Evolutionary conservation across 2,329 filamentous ascomycete species (phyloP), one percentile per base, ranked within the genome.

Genomic region (Chalara sp.): DNA sequence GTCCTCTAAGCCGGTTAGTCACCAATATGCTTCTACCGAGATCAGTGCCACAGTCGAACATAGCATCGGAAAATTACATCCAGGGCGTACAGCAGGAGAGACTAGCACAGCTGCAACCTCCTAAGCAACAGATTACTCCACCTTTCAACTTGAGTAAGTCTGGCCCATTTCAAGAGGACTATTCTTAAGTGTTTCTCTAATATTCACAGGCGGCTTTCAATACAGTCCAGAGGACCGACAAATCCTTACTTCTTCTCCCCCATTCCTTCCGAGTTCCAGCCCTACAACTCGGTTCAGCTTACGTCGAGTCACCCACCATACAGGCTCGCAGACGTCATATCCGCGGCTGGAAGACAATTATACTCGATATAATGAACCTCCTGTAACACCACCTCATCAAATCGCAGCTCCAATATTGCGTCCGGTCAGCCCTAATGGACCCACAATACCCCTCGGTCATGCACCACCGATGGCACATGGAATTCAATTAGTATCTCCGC

Each of bases 401-500:
- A 51, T 13, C 8, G n/a, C 30, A n/a, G 13, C 41, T 13, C 10
- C 37, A 30, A 48, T 31, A 12, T 46, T 48, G 12, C 6, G 30
- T 41, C 6, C 42, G 37, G 35, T 30, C 28, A 47, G 32, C 4
- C 39, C 21, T 21, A 53, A 37, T 31, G 44, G 51, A 6, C 48
- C 56, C 21, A 50, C 48, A 6, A 44, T 61, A 28, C 30, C 57
- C 37, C 51, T 63, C 30, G 53, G 41, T 35, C 59, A 63, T 59
- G 59, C 56, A 44, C 63, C 64, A 7, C 63, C 64, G 1, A 61
- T 62, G 31, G 60, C 56, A 31, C 57, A 65, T 31, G 83, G 82
- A 0, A 83, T 87, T 53, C 69, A 72, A 39, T 73, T 86, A 11
- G 69, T 86, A 12, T 74, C 80, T 11, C 72, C 77, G 1, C 71